Evolutionary conservation across 2,329 filamentous ascomycete genomes (phyloP).

Genomic region (Aspergillus intermedius): DNA sequence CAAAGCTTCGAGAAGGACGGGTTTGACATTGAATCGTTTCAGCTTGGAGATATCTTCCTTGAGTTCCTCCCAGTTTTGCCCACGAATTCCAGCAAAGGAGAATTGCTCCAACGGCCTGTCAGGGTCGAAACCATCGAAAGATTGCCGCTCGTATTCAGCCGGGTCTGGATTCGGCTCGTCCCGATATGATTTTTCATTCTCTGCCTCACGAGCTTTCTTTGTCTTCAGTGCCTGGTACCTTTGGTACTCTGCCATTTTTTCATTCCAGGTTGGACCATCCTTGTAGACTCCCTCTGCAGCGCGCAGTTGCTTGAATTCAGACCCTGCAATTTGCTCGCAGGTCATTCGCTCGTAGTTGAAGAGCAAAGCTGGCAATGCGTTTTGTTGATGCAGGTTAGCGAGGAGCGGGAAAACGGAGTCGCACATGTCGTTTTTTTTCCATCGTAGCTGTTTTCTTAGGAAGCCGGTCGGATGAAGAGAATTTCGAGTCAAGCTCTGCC

Average conservation of each 20-base stretch:
- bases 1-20: slow-evolving; percentile 52
- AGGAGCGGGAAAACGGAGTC: slow-evolving; percentile 46
- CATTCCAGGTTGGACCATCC: slow-evolving; percentile 52
- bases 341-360: slow-evolving; percentile 67
- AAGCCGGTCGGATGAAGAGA: not conserved
- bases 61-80: not conserved
- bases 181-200: slow-evolving; percentile 32
- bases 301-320: slow-evolving; percentile 44
- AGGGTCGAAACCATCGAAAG: slow-evolving; percentile 62
- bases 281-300: slow-evolving; percentile 45
- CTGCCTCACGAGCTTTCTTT: slow-evolving; percentile 2
- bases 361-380: slow-evolving; percentile 64
- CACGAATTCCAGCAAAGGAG: slow-evolving; percentile 49
- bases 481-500: slow-evolving; percentile 36
- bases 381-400: slow-evolving; percentile 49
- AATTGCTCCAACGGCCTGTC: slow-evolving; percentile 47
- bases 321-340: slow-evolving; percentile 55
- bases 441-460: slow-evolving; percentile 1
- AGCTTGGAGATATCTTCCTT: not conserved
- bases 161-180: slow-evolving; percentile 2
- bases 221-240: slow-evolving; percentile 19
- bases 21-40: not conserved
- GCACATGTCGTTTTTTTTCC: slow-evolving; percentile 28
- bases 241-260: slow-evolving; percentile 53
- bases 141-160: slow-evolving; percentile 39